phyloP scores from a whole-genome alignment of 805 yeast species.

The Pichia phayaonensis region DNA sequence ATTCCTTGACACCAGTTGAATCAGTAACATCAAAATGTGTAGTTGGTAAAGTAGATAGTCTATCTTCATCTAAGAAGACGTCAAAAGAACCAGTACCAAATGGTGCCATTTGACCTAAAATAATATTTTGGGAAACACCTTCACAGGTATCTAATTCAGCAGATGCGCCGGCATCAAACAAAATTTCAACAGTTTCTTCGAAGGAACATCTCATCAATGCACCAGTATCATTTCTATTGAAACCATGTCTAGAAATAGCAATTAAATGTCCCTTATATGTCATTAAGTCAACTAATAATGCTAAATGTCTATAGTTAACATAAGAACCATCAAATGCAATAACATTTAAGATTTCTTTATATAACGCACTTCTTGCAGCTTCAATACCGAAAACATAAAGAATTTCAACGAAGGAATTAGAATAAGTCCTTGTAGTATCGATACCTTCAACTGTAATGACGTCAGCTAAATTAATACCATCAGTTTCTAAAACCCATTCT shows the following conservation, averaged over 20 bases:
- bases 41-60: conserved; percentile 60
- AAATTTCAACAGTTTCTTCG: conserved; percentile 97
- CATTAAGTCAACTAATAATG: conserved; percentile 95
- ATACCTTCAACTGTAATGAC: conserved; percentile 95
- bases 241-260: conserved; percentile 99
- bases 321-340: conserved; percentile 99
- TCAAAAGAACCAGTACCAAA: conserved; percentile 98
- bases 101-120: conserved; percentile 97
- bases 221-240: conserved; percentile 97
- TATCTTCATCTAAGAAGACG: conserved; percentile 86
- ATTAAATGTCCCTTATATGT: conserved; percentile 96
- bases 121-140: conserved; percentile 97
- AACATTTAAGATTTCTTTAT: conserved; percentile 90
- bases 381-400: conserved; percentile 95
- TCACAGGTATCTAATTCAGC: conserved; percentile 98
- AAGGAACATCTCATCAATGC: conserved; percentile 99
- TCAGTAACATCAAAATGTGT: conserved; percentile 33
- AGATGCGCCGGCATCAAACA: conserved; percentile 95
- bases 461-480: conserved; percentile 92
- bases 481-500: conserved; percentile 98
- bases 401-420: conserved; percentile 94
- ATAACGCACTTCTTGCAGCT: conserved; percentile 92
- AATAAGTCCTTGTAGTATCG: conserved; percentile 82
- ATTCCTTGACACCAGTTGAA: conserved; percentile 35
- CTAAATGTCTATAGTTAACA: conserved; percentile 97